Evolutionary conservation across 75 land plant genomes (phyloP), one percentile per base, ranked within the genome.

Genomic region (Azolla pinnata): DNA sequence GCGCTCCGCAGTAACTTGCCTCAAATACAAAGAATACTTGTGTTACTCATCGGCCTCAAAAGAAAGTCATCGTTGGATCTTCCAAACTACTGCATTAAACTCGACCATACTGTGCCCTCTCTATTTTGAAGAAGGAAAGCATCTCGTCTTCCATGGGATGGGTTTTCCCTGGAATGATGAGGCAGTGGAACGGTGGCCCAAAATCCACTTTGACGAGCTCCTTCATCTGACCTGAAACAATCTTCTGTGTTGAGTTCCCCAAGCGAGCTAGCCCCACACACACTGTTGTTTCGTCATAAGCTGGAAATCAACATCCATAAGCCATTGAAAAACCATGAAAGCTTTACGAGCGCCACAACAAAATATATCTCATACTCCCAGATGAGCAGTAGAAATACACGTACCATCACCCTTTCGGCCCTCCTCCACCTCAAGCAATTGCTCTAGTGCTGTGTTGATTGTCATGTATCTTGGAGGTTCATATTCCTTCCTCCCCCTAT

Each of bases 131-230:
- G 53, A 89, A 89, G 1, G 75, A 64, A 29, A 95, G 49, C 87
- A 90, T 81, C 74, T 95, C 99, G 28, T 88, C 90, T 69, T 93
- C 99, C 38, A 90, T 45, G 16, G 83, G 93, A 62, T 95, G 99
- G n/a, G 81, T 81, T 12, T 74, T 66, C 18, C 97, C 99, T 14
- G 68, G 76, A 38, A 95, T 83, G 48, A 95, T 74, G 30, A 95
- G 81, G 63, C 88, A 90, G 63, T 95, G 99, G 50, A 95, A 69
- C 29, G 99, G 99, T 47, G 76, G 44, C 10, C 97, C 99, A 75
- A 95, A 95, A 65, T 95, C 91, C 34, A 83, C 68, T 16, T 52
- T 55, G 12, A 68, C 78, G 48, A 95, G 62, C 49, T 90, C 77
- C 64, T 71, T 83, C 90, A 90, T 82, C 19, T 81, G 29, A 26